Evolutionary conservation across 2,329 filamentous ascomycete species (phyloP).

Genomic region (Cytospora paraplurivora): DNA sequence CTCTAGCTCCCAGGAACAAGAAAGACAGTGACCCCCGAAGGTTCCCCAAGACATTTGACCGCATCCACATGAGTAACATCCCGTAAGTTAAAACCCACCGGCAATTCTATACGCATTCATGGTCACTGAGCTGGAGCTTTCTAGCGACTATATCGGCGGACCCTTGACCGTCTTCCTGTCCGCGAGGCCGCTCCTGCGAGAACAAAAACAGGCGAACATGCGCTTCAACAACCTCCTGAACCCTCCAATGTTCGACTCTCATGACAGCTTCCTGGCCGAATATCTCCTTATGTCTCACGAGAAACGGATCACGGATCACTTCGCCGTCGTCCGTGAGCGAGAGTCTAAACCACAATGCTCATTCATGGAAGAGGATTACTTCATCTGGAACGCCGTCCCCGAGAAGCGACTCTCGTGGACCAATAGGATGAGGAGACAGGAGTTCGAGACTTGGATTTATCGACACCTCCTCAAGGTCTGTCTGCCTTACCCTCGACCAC

Average conservation of each 20-base stretch:
- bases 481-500: conserved; percentile 27
- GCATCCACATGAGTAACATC: conserved; percentile 13
- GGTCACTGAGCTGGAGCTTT: not conserved
- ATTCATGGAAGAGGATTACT: conserved; percentile 31
- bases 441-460: conserved; percentile 34
- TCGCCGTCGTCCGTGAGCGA: conserved; percentile 21
- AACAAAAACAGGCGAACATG: not conserved
- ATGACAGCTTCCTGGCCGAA: conserved; percentile 36
- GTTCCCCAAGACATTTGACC: not conserved
- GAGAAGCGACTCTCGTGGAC: conserved; percentile 15
- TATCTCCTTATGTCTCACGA: conserved; percentile 36
- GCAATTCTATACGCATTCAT: too few relatives aligned
- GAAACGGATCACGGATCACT: conserved; percentile 33
- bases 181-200: not conserved
- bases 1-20: not conserved
- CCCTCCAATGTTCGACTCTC: conserved; percentile 32
- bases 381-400: conserved; percentile 27
- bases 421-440: conserved; percentile 28
- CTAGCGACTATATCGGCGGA: conserved; percentile 6
- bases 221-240: conserved; percentile 27
- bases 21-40: not conserved
- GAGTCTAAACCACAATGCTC: too few relatives aligned
- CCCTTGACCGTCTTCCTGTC: not conserved
- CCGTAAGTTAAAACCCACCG: not conserved
- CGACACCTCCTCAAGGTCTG: conserved; percentile 34